Base-by-base conservation (phyloP, 2,329 filamentous ascomycete genomes). In the Neofusicoccum laricinum region DNA sequence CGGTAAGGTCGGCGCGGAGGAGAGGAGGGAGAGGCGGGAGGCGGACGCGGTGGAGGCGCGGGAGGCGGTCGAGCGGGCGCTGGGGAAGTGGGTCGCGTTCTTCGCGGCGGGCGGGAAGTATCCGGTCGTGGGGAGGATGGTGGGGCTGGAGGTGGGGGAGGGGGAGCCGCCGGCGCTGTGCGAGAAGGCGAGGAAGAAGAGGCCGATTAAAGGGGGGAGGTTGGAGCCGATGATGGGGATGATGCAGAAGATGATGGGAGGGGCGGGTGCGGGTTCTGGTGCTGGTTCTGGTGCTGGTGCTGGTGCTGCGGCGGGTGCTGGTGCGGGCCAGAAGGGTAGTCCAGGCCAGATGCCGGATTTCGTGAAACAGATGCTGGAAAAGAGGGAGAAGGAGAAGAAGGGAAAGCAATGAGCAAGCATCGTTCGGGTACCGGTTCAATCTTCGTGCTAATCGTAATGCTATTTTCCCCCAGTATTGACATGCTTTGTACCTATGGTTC, bases 161-260 rank as follows among this genome's bases (percentile, higher is more conserved):
- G 68, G 65, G 7, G 66, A 61, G 45, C 45, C 45, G 34, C 58
- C 58, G 45, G 21, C 43, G 21, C 8, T 61, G 25, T 73, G 71
- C 38, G 68, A 68, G 61, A 67, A 63, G 64, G 71, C 71, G 17
- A 68, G 68, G 69, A 68, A 71, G 69, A 72, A 73, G 69, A 65
- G 69, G 65, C 70, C 70, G 65, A 67, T 70, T 11, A 71, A 71
- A 63, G 70, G 70, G 15, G 71, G 71, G 4, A 73, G 68, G 65
- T 48, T 73, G 66, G 71, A 72, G 57, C 63, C 12, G 11, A 15
- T 50, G 14, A 61, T 61, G 58, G 58, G 58, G 0, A 25, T 49
- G 43, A 30, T 61, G 58, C 12, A 30, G 43, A 61, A 61, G 58
- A 40, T 61, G 58, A 50, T 38, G 58, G 58, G 30, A 4, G 45